A percentile compares a stretch with the other conserved stretches of the same genome.
phyloP scores from a whole-genome alignment of 78 protist genomes.

The Dictyostelium capitatum region DNA sequence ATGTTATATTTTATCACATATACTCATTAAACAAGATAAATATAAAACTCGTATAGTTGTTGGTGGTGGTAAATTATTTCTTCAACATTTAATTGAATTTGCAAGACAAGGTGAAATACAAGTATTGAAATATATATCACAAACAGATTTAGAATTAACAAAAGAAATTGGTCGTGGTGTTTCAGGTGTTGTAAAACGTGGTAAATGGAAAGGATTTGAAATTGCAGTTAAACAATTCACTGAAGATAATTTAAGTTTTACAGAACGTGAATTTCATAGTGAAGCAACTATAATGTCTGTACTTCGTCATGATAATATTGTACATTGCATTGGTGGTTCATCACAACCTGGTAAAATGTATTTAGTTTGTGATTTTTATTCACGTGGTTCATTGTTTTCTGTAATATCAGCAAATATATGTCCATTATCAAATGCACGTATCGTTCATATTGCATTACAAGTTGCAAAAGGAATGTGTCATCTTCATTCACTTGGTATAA shows the following conservation, averaged over 20 bases:
- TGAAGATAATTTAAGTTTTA: conserved; percentile 49
- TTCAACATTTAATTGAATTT: conserved; percentile 35
- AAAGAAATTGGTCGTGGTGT: conserved; percentile 54
- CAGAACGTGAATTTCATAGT: conserved; percentile 47
- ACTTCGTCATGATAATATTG: conserved; percentile 33
- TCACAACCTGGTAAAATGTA: conserved; percentile 23
- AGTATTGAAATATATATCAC: not conserved
- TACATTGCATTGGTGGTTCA: conserved; percentile 63
- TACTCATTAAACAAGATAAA: conserved; percentile 14
- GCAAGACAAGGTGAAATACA: not conserved
- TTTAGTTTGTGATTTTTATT: conserved; percentile 37
- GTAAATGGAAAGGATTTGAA: conserved; percentile 34
- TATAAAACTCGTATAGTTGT: conserved; percentile 31
- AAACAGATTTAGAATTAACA: conserved; percentile 11
- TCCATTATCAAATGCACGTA: conserved; percentile 54
- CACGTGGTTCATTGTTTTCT: conserved; percentile 26
- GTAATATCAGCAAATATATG: conserved; percentile 29
- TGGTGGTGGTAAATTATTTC: conserved; percentile 45
- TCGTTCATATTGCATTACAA: conserved; percentile 49
- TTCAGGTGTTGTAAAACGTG: conserved; percentile 29
- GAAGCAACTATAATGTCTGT: conserved; percentile 51
- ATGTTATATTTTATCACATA: conserved; percentile 3
- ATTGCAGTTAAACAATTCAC: conserved; percentile 40
- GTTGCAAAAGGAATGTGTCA: conserved; percentile 56
- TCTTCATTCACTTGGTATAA: conserved; percentile 75